Percentiles rank a stretch among this genome's conserved stretches.
Evolutionary conservation across 139 green algal species (phyloP).

Genomic region (Chlorella sp.): DNA sequence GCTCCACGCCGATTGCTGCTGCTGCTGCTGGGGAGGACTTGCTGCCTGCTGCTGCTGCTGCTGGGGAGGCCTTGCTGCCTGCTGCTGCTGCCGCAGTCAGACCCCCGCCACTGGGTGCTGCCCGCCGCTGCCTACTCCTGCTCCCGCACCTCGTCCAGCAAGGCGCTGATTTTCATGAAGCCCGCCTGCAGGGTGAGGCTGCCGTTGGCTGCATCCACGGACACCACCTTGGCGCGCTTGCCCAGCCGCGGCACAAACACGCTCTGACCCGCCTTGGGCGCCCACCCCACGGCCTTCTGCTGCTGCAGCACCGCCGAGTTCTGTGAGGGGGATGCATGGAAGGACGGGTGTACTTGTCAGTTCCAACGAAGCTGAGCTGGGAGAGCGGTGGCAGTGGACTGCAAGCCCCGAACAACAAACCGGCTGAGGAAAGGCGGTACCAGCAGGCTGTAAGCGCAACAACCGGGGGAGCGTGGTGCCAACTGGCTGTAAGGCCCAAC

Average conservation of each 20-base stretch:
- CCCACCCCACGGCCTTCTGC: constrained; percentile 28
- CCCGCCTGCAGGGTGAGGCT: constrained; percentile 39
- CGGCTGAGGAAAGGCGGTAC: no score
- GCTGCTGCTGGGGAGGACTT: no score
- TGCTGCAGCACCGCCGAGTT: neutral
- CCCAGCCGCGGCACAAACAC: constrained; percentile 49
- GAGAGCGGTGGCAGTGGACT: no score
- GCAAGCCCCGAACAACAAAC: no score
- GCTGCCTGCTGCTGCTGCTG: no score
- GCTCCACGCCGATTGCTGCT: no score
- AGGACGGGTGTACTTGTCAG: neutral
- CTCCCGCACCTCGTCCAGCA: constrained; percentile 35
- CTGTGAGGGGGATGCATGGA: neutral
- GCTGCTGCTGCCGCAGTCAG: neutral
- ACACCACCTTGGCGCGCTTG: constrained; percentile 34
- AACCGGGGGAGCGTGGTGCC: no score
- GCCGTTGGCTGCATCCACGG: constrained; percentile 12
- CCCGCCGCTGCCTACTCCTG: neutral
- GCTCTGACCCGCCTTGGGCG: constrained; percentile 29
- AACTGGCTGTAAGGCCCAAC: neutral
- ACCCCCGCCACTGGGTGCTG: no score
- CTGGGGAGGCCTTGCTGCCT: neutral
- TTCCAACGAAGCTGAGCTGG: no score
- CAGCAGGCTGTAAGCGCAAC: neutral
- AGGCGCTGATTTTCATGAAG: constrained; percentile 33